Conservation (phyloP, 2,329 filamentous ascomycete genomes). For the Aspergillus versicolor region DNA sequence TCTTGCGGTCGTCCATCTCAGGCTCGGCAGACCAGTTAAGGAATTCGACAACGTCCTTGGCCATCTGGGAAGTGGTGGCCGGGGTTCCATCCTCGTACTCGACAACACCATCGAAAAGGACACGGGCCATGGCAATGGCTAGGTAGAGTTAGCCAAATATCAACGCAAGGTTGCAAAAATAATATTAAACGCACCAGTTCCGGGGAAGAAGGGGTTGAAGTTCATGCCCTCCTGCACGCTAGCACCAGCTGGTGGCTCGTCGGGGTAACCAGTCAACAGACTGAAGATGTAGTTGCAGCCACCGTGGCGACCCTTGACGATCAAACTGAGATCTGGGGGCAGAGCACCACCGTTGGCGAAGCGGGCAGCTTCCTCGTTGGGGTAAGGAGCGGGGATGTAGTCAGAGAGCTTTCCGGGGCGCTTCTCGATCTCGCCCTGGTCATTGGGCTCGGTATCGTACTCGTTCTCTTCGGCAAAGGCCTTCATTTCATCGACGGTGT, state of each 20-base stretch:
- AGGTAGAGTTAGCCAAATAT: conserved; percentile 5
- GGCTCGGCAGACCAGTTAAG: conserved; percentile 99
- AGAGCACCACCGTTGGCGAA: conserved; percentile 98
- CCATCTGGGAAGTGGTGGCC: conserved; percentile 96
- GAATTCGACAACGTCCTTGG: conserved; percentile 98
- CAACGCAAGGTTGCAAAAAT: neutral
- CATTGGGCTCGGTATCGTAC: conserved; percentile 97
- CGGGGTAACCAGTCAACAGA: conserved; percentile 94
- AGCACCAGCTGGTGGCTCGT: conserved; percentile 89
- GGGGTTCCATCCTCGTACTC: conserved; percentile 97
- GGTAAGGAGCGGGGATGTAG: conserved; percentile 92
- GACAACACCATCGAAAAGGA: conserved; percentile 93
- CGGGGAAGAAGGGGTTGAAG: conserved; percentile 99
- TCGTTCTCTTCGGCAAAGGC: conserved; percentile 95
- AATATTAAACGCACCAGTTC: conserved; percentile 63
- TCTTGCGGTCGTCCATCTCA: conserved; percentile 99
- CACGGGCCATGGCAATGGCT: conserved; percentile 95
- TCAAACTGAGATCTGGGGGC: conserved; percentile 94
- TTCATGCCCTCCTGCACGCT: conserved; percentile 85
- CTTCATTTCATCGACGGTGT: conserved; percentile 98
- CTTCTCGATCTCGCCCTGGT: conserved; percentile 97
- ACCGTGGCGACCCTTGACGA: conserved; percentile 95
- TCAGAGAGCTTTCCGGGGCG: conserved; percentile 97
- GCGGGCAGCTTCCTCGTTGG: conserved; percentile 97
- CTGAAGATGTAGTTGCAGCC: conserved; percentile 99